Evolutionary conservation across 441 rosid species (phyloP).

Genomic region (Breynia disticha): DNA sequence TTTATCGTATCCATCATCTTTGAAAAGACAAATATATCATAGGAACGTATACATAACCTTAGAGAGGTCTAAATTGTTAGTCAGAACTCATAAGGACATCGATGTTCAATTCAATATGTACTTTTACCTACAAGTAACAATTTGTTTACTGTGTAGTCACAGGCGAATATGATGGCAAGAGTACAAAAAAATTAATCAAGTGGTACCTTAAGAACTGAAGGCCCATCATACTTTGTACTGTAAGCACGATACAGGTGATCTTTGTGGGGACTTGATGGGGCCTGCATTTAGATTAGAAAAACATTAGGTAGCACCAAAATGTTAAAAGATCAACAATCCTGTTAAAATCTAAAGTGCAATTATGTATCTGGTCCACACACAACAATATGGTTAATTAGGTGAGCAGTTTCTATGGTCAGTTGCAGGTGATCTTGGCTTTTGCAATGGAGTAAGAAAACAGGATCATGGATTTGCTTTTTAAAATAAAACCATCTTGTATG

Average conservation of each 20-base stretch:
- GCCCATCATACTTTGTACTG: constrained; percentile 27
- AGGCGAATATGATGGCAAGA: background rate
- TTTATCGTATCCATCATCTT: too few species aligned
- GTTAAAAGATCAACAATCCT: background rate
- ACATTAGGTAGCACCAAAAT: background rate
- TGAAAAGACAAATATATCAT: too few species aligned
- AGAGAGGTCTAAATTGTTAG: too few species aligned
- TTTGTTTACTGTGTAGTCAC: too few species aligned
- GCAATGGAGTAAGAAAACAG: background rate
- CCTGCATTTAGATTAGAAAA: constrained; percentile 19
- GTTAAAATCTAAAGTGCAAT: background rate
- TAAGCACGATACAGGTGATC: constrained; percentile 12
- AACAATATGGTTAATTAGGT: background rate
- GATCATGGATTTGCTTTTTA: background rate
- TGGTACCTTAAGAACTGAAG: constrained; percentile 29
- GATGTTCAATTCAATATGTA: too few species aligned
- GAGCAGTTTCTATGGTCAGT: background rate
- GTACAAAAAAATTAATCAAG: constrained; percentile 2
- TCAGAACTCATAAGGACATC: too few species aligned
- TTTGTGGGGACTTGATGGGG: constrained; percentile 16
- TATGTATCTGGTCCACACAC: background rate
- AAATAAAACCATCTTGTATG: background rate
- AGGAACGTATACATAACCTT: too few species aligned
- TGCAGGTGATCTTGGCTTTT: background rate
- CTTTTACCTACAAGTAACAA: too few species aligned